These are phyloP conservation scores for Fusarium incarnatum DNA, from an alignment of 2,329 filamentous ascomycete species.

Conservation along the genomic window DNA sequence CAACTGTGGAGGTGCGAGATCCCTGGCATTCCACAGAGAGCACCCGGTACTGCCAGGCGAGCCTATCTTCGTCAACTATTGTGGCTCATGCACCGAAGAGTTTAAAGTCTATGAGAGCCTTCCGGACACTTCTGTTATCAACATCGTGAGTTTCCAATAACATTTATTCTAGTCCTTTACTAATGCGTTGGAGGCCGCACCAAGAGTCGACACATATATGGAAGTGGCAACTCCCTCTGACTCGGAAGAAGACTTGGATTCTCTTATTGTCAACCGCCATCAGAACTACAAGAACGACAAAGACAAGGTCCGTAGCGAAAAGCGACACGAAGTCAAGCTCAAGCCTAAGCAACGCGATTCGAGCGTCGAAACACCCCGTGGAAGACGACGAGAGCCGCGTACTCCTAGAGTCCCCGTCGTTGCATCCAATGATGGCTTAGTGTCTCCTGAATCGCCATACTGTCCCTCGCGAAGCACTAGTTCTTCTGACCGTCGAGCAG, in stretches of 20 bases:
- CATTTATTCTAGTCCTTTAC: background rate
- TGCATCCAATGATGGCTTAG: background rate
- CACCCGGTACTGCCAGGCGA: conserved; percentile 42
- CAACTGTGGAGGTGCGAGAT: conserved; percentile 56
- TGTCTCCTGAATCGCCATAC: conserved; percentile 23
- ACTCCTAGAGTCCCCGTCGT: background rate
- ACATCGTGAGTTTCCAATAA: conserved; percentile 38
- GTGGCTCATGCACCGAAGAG: conserved; percentile 45
- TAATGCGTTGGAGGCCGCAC: conserved; percentile 17
- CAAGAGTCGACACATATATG: background rate
- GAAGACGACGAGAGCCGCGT: conserved; percentile 7
- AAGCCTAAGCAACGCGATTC: background rate
- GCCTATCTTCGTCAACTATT: conserved; percentile 51
- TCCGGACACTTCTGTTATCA: conserved; percentile 45
- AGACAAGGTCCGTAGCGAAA: background rate
- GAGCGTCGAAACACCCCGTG: conserved; percentile 1
- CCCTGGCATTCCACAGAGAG: conserved; percentile 52
- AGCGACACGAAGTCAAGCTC: background rate
- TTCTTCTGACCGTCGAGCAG: conserved; percentile 47
- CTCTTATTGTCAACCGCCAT: conserved; percentile 20
- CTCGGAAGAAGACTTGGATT: conserved; percentile 30
- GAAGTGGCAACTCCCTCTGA: background rate
- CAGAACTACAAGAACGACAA: background rate
- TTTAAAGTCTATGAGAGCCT: conserved; percentile 41
- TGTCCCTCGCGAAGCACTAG: conserved; percentile 42